Conservation (phyloP, 345 rosid species). For the Populus alba region DNA sequence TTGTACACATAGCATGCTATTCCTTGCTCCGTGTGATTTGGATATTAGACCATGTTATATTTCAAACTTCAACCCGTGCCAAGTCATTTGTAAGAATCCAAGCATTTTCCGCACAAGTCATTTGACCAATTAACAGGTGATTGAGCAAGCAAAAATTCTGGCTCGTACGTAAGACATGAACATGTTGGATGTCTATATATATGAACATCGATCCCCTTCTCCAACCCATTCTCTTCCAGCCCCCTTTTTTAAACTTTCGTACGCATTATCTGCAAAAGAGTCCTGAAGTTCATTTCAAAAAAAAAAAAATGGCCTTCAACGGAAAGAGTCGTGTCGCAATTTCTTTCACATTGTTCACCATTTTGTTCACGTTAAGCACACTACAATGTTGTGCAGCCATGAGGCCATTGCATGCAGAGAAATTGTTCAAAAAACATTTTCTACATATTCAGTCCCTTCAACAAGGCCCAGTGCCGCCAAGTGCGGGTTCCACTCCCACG, state of each 20-base stretch:
- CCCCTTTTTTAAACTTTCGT: background rate
- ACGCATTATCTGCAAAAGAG: background rate
- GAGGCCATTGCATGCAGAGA: slow-evolving; percentile 22
- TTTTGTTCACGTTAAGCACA: slow-evolving; percentile 4
- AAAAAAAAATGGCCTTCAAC: background rate
- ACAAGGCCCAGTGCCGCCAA: slow-evolving; percentile 21
- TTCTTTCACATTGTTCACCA: background rate
- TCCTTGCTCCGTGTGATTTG: background rate
- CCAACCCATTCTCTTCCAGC: background rate
- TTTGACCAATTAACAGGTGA: background rate
- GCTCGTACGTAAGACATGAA: background rate
- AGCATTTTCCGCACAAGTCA: background rate
- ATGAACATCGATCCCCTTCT: background rate
- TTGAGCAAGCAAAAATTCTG: background rate
- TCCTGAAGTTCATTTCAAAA: background rate
- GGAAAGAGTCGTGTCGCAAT: background rate
- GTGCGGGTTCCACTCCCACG: slow-evolving; percentile 15
- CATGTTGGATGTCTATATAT: background rate
- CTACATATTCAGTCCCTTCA: slow-evolving; percentile 12
- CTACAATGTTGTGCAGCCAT: slow-evolving; percentile 15
- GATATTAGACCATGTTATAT: background rate
- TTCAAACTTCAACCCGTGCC: background rate
- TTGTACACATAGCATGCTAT: background rate
- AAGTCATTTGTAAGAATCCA: background rate
- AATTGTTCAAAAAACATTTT: slow-evolving; percentile 6